Evolutionary conservation across 208 protist genomes (phyloP).

Genomic region (Herpetomonas muscarum): DNA sequence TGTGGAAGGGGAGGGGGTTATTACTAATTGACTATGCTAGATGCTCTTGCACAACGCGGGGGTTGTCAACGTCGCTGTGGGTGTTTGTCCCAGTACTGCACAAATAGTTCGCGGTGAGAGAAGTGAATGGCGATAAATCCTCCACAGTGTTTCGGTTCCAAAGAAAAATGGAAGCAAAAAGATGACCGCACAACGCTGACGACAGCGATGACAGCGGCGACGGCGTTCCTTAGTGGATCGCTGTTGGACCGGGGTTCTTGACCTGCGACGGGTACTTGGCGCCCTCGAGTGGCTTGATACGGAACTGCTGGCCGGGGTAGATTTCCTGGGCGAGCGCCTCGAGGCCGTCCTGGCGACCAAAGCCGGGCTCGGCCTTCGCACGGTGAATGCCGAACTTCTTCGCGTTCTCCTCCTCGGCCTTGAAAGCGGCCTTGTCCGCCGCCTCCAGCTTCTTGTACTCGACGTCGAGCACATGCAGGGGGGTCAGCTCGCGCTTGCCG

Average conservation of each 20-base stretch:
- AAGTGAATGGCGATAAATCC: background rate
- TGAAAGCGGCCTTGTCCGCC: slow-evolving; percentile 79
- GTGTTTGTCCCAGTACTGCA: no score
- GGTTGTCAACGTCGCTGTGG: no score
- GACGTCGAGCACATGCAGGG: slow-evolving; percentile 74
- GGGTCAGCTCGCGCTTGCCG: slow-evolving; percentile 41
- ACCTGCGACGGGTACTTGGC: slow-evolving; percentile 84
- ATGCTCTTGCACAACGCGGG: no score
- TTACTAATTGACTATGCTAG: no score
- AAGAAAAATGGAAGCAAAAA: no score
- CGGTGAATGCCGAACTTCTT: slow-evolving; percentile 86
- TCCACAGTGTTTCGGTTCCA: no score
- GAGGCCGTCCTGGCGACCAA: slow-evolving; percentile 84
- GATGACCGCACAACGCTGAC: background rate
- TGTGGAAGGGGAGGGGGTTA: no score
- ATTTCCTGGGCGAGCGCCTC: slow-evolving; percentile 90
- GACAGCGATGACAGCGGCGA: background rate
- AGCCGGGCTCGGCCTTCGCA: slow-evolving; percentile 89
- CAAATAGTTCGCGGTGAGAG: no score
- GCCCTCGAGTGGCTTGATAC: slow-evolving; percentile 75
- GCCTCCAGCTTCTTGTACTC: slow-evolving; percentile 68
- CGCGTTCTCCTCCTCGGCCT: slow-evolving; percentile 81
- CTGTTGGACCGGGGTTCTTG: slow-evolving; percentile 79
- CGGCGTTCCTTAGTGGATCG: slow-evolving; percentile 67
- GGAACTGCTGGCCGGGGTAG: slow-evolving; percentile 91